These are phyloP conservation scores for Trypanosoma melophagium DNA, from an alignment of 208 protist genomes.

Conservation along the genomic window DNA sequence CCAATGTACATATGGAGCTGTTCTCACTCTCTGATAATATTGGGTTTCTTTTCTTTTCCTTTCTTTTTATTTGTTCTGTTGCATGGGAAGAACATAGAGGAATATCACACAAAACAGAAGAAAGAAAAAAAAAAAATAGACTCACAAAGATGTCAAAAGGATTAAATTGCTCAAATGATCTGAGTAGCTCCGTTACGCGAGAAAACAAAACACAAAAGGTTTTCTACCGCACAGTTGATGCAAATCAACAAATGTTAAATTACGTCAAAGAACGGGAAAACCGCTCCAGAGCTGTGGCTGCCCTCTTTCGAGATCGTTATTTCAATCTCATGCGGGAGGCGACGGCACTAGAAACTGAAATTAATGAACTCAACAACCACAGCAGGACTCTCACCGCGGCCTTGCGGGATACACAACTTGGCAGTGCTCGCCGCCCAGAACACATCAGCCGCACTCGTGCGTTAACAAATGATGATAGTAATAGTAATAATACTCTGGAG, in stretches of 20 bases:
- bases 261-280: slow-evolving; percentile 11
- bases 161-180: slow-evolving; percentile 10
- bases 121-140: too few relatives aligned
- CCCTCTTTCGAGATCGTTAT: slow-evolving; percentile 6
- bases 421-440: too few relatives aligned
- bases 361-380: neutral
- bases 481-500: neutral
- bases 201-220: neutral
- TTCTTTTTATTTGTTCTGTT: neutral
- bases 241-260: slow-evolving; percentile 14
- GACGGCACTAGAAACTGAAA: neutral
- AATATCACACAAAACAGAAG: neutral
- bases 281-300: neutral
- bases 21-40: too few relatives aligned
- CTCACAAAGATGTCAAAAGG: neutral
- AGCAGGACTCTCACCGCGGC: neutral
- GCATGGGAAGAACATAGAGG: neutral
- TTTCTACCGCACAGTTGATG: slow-evolving; percentile 6
- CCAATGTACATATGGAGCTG: too few relatives aligned
- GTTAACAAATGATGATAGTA: neutral
- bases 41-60: neutral
- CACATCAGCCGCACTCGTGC: neutral
- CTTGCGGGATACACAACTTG: neutral
- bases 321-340: neutral
- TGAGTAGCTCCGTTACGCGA: neutral